phyloP scores from a whole-genome alignment of 2,329 filamentous ascomycete species.

The Trichoderma pleuroti region DNA sequence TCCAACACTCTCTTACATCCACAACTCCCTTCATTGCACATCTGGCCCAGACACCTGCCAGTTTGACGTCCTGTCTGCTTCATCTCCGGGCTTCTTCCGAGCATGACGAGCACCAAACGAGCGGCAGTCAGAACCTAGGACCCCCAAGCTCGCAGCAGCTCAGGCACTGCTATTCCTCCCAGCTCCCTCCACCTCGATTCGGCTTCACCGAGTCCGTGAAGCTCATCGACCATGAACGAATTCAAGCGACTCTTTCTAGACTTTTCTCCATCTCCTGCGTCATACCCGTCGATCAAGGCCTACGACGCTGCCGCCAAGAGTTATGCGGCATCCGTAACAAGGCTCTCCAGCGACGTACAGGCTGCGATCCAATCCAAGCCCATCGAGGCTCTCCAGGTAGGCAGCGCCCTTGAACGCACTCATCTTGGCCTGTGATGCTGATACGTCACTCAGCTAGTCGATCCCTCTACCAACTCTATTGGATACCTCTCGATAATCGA shows the following conservation, averaged over 20 bases:
- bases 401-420: not conserved
- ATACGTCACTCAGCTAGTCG: conserved; percentile 37
- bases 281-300: conserved; percentile 28
- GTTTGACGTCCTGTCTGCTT: not conserved
- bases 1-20: not conserved
- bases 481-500: conserved; percentile 50
- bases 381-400: conserved; percentile 41
- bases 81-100: not conserved
- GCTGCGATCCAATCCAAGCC: conserved; percentile 35
- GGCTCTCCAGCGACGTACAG: conserved; percentile 35
- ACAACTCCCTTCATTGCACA: not conserved
- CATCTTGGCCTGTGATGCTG: not conserved
- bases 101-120: conserved; percentile 13
- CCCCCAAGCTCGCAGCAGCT: not conserved
- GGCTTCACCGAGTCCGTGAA: not conserved
- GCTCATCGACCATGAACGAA: conserved; percentile 31
- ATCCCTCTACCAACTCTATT: conserved; percentile 49
- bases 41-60: not conserved
- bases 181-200: not conserved
- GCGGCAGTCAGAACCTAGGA: not conserved
- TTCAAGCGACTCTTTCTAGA: conserved; percentile 34
- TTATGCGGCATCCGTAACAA: conserved; percentile 39
- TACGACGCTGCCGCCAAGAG: conserved; percentile 40
- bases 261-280: conserved; percentile 37
- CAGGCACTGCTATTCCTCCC: not conserved